These are phyloP conservation scores for Arthrobotrys pseudoclavata DNA, from an alignment of 2,329 filamentous ascomycete species.

Conservation along the genomic window DNA sequence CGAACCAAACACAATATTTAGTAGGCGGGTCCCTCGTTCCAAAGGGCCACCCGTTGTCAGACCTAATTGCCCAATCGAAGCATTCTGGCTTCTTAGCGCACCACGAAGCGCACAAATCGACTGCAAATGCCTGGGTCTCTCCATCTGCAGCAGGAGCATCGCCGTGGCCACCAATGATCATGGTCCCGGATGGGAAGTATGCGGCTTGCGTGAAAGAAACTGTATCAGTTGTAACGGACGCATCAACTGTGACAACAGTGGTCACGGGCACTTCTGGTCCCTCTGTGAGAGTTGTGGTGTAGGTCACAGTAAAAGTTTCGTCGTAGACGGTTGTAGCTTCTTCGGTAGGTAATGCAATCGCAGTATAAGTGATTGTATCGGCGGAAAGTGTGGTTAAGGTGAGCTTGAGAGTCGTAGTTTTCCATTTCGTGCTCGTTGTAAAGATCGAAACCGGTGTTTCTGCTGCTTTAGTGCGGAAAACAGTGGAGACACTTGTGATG, in stretches of 20 bases:
- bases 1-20: slow-evolving; percentile 37
- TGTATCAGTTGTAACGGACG: background rate
- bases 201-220: slow-evolving; percentile 39
- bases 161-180: slow-evolving; percentile 9
- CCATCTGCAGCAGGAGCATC: slow-evolving; percentile 34
- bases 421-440: slow-evolving; percentile 24
- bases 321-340: slow-evolving; percentile 9
- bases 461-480: slow-evolving; percentile 7
- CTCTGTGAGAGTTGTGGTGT: background rate
- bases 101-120: slow-evolving; percentile 33
- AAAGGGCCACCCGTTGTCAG: slow-evolving; percentile 36
- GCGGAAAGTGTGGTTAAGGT: slow-evolving; percentile 11
- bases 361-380: background rate
- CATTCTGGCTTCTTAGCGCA: slow-evolving; percentile 39
- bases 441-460: slow-evolving; percentile 20
- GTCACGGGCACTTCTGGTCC: slow-evolving; percentile 16
- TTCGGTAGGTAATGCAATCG: slow-evolving; percentile 3
- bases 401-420: background rate
- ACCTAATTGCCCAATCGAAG: slow-evolving; percentile 30
- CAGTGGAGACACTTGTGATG: slow-evolving; percentile 20
- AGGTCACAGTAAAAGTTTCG: background rate
- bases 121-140: slow-evolving; percentile 28
- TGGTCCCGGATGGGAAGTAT: slow-evolving; percentile 33
- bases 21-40: slow-evolving; percentile 32
- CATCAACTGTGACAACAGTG: background rate